These are phyloP conservation scores for Parachaetomium inaequale DNA, from an alignment of 495 filamentous ascomycete genomes.

Conservation along the genomic window DNA sequence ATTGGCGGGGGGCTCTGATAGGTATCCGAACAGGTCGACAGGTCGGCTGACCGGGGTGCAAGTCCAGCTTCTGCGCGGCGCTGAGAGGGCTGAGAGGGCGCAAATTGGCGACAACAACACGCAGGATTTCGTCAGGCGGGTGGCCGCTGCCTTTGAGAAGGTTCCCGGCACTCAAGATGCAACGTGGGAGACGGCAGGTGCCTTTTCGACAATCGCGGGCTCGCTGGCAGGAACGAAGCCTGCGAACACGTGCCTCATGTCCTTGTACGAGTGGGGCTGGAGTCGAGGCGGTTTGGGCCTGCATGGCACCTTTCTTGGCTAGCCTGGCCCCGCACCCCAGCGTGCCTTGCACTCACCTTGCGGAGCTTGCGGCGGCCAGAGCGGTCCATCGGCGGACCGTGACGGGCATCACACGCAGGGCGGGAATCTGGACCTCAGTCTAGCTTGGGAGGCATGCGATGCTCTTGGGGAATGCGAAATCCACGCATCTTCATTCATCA, in stretches of 20 bases:
- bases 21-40: not conserved
- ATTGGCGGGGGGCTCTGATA: slow-evolving; percentile 7
- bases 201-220: not conserved
- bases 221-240: not conserved
- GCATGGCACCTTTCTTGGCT: not conserved
- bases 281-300: not conserved
- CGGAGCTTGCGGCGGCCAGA: slow-evolving; percentile 4
- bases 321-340: slow-evolving; percentile 1
- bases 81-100: not conserved
- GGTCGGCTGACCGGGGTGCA: not conserved
- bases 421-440: not conserved
- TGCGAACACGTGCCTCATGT: slow-evolving; percentile 10
- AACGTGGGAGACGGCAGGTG: not conserved
- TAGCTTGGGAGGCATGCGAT: too few species aligned
- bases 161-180: not conserved
- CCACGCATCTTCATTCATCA: not conserved
- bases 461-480: too few species aligned
- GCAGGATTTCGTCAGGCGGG: not conserved
- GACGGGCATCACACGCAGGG: not conserved
- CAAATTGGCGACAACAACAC: not conserved
- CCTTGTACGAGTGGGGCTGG: too few species aligned
- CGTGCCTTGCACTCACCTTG: slow-evolving; percentile 3
- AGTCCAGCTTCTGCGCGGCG: not conserved
- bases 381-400: slow-evolving; percentile 1
- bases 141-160: not conserved